Evolutionary conservation across 1,139 yeast genomes (phyloP).

Genomic region (Blastobotrys arbuscula): DNA sequence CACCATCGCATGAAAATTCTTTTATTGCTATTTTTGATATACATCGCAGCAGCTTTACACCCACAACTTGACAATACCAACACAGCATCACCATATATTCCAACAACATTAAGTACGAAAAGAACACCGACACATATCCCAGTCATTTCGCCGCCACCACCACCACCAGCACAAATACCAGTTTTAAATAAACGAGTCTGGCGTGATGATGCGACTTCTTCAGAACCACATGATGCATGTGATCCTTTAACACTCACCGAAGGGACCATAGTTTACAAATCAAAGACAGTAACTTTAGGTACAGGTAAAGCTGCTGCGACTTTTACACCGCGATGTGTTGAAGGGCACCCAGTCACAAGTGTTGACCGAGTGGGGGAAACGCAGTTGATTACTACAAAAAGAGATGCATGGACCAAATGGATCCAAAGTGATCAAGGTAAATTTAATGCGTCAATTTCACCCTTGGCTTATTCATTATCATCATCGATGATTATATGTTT

Average conservation of each 20-base stretch:
- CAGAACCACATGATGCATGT: conserved; percentile 15
- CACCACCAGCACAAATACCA: not conserved
- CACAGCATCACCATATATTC: too few species aligned
- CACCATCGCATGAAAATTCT: not conserved
- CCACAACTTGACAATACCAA: not conserved
- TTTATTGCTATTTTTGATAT: not conserved
- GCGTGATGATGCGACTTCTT: conserved; percentile 5
- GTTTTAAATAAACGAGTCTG: not conserved
- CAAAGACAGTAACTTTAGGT: conserved; percentile 5
- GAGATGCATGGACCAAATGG: conserved; percentile 20
- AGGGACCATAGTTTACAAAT: conserved; percentile 15
- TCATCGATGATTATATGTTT: conserved; percentile 62
- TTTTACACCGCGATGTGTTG: conserved; percentile 17
- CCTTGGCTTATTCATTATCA: conserved; percentile 57
- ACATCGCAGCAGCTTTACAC: conserved; percentile 2
- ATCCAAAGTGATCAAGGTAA: conserved; percentile 11
- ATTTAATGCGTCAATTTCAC: conserved; percentile 15
- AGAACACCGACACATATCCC: not conserved
- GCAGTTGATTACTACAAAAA: conserved; percentile 8
- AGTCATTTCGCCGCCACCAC: not conserved
- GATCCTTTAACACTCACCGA: conserved; percentile 15
- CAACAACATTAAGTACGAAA: not conserved
- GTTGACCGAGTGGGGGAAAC: conserved; percentile 7
- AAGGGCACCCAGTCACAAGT: conserved; percentile 21
- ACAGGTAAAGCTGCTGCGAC: conserved; percentile 12